Evolutionary conservation across 768 basidiomycete species (phyloP), one percentile per base, ranked within the genome.

Genomic region (Calocybe indica): DNA sequence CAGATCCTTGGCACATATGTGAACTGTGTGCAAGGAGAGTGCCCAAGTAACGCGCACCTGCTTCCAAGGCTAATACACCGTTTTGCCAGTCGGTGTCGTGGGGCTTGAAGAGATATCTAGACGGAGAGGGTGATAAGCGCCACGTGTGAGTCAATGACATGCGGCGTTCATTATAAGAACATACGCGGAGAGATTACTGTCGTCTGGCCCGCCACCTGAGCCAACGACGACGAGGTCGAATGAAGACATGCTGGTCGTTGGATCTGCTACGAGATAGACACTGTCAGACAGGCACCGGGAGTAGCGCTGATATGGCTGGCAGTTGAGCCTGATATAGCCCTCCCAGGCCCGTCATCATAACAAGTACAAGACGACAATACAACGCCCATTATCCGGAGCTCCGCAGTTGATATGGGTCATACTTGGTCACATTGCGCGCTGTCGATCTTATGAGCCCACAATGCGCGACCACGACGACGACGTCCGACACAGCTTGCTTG

Each of bases 91-190:
- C 58, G 7, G 72, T 59, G 33, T 71, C 62, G 53, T 64, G 70
- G 6, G 88, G 77, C 61, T 97, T 98, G 62, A 96, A 65, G 44
- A 96, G 70, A 70, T 95, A 98, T n/a, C 92, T 94, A 58, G 47
- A 51, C 22, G 4, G 22, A 53, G 37, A 35, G 52, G 42, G 51
- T 40, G 33, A 37, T 44, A 33, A 44, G 37, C 28, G 42, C 43
- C 47, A 48, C 40, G 51, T 51, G 54, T 39, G 38, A 34, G 47
- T 43, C 37, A 44, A 51, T 6, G 37, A 30, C 13, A 30, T 36
- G 41, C 36, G 52, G 43, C 11, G 40, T 11, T 37, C 13, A 43
- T 22, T 22, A 22, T 22, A 40, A 40, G 9, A 39, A 75, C 84
- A 55, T 62, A 92, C 92, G 81, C 85, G 28, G 88, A 90, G 52